Percentiles rank a stretch among this genome's conserved stretches.
Conservation (phyloP, 805 yeast genomes). For the Lipomyces japonicus region DNA sequence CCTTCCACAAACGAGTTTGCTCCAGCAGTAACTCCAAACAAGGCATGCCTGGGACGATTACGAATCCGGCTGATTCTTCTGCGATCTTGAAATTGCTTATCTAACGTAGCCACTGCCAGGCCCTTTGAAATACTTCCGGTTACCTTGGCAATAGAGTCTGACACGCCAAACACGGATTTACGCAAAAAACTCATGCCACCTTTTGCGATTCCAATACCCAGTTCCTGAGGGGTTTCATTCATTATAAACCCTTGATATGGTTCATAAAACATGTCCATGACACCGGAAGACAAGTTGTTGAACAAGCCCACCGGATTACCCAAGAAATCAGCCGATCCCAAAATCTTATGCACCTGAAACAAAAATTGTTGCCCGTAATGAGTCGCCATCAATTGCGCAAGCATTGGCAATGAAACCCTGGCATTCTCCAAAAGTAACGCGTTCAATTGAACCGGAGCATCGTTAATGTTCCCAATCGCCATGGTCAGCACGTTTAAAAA, state of each 20-base stretch:
- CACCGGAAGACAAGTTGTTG: slow-evolving; percentile 90
- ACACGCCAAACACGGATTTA: slow-evolving; percentile 89
- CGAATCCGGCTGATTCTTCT: slow-evolving; percentile 71
- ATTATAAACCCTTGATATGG: slow-evolving; percentile 94
- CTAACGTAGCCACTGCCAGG: slow-evolving; percentile 83
- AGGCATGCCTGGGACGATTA: slow-evolving; percentile 77
- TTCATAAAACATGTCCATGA: slow-evolving; percentile 92
- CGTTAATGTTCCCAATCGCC: slow-evolving; percentile 96
- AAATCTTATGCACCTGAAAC: slow-evolving; percentile 83
- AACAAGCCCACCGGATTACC: slow-evolving; percentile 98
- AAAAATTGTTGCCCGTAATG: slow-evolving; percentile 92
- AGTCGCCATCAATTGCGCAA: slow-evolving; percentile 65
- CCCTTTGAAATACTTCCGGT: slow-evolving; percentile 96
- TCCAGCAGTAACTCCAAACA: slow-evolving; percentile 78
- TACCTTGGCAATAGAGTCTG: slow-evolving; percentile 88
- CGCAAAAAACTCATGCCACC: slow-evolving; percentile 93
- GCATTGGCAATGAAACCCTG: slow-evolving; percentile 74
- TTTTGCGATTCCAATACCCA: slow-evolving; percentile 92
- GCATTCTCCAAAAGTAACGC: slow-evolving; percentile 85
- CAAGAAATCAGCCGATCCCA: slow-evolving; percentile 93
- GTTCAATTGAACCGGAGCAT: slow-evolving; percentile 88
- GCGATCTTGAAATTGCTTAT: slow-evolving; percentile 73
- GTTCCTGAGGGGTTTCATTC: slow-evolving; percentile 92
- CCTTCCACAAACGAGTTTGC: slow-evolving; percentile 88
- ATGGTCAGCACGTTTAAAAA: slow-evolving; percentile 84